phyloP scores from a whole-genome alignment of 2,329 filamentous ascomycete species.

The Xenosphaeropsis pyriputrescens region DNA sequence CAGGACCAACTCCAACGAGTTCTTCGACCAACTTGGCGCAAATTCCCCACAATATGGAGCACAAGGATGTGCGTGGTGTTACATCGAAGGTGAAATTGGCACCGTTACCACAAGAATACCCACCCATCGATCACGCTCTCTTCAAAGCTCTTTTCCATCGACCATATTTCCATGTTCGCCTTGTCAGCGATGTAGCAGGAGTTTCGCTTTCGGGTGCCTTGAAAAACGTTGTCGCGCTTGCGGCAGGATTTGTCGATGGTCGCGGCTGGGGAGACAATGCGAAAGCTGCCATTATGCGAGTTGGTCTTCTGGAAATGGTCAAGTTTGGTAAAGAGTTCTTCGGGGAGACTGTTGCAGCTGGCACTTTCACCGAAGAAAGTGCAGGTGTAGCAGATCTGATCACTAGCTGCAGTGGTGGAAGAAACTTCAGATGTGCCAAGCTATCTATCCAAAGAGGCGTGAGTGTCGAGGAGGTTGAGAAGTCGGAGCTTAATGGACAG shows the following conservation, averaged over 20 bases:
- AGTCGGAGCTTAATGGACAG: conserved; percentile 84
- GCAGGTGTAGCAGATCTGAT: conserved; percentile 93
- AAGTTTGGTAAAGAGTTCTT: conserved; percentile 94
- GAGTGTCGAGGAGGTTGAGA: conserved; percentile 76
- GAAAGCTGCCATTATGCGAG: conserved; percentile 96
- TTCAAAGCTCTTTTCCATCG: conserved; percentile 84
- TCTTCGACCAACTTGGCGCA: conserved; percentile 35
- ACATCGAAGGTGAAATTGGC: conserved; percentile 56
- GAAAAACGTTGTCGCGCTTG: conserved; percentile 93
- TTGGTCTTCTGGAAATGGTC: conserved; percentile 92
- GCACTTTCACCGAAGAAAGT: conserved; percentile 93
- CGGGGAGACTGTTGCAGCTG: conserved; percentile 60
- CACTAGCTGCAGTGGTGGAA: conserved; percentile 79
- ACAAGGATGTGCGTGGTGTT: conserved; percentile 55
- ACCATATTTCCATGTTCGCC: conserved; percentile 92
- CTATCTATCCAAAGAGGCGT: conserved; percentile 69
- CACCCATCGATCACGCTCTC: conserved; percentile 70
- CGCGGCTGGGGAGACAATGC: conserved; percentile 97
- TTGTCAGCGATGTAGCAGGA: conserved; percentile 90
- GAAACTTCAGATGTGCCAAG: conserved; percentile 91
- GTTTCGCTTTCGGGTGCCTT: conserved; percentile 88
- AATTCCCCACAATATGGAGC: conserved; percentile 30
- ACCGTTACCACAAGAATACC: conserved; percentile 68
- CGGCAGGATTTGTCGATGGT: conserved; percentile 88
- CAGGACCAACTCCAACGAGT: conserved; percentile 30